A percentile compares a stretch with the other conserved stretches of the same genome.
These are phyloP conservation scores for Alternaria brassicae DNA, from an alignment of 2,329 filamentous ascomycete species.

Conservation along the genomic window DNA sequence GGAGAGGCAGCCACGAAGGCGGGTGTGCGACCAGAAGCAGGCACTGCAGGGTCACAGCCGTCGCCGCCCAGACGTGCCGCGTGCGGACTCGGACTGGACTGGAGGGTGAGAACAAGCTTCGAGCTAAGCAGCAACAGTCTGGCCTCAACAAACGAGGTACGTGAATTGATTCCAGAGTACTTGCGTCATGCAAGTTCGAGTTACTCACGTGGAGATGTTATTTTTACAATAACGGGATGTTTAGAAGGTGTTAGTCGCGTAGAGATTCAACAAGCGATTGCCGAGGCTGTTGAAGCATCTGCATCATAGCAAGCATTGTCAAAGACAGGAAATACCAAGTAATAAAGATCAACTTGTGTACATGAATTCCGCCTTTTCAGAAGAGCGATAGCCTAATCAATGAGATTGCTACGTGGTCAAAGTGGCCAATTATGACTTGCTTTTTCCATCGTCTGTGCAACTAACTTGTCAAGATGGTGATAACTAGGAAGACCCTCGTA, in stretches of 20 bases:
- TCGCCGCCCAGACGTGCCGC: no score
- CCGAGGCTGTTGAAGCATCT: neutral
- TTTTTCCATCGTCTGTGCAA: neutral
- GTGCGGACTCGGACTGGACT: no score
- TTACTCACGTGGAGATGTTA: neutral
- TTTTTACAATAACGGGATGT: neutral
- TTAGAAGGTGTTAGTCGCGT: neutral
- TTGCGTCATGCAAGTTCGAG: neutral
- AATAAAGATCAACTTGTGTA: neutral
- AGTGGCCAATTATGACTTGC: neutral
- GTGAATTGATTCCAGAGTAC: neutral
- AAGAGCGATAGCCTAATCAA: neutral
- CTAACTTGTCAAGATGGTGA: neutral
- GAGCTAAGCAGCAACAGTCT: neutral
- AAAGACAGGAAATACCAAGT: neutral
- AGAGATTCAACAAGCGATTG: neutral
- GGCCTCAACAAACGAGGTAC: neutral
- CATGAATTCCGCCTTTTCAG: neutral
- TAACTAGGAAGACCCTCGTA: neutral
- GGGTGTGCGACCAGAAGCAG: slow-evolving; percentile 25
- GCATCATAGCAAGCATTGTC: neutral
- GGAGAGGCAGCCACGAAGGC: slow-evolving; percentile 26
- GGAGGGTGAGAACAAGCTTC: neutral
- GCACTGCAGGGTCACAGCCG: slow-evolving; percentile 11
- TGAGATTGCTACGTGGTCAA: neutral